Evolutionary conservation across 306 rosid genomes (phyloP).

Genomic region (Dicorynia guianensis): DNA sequence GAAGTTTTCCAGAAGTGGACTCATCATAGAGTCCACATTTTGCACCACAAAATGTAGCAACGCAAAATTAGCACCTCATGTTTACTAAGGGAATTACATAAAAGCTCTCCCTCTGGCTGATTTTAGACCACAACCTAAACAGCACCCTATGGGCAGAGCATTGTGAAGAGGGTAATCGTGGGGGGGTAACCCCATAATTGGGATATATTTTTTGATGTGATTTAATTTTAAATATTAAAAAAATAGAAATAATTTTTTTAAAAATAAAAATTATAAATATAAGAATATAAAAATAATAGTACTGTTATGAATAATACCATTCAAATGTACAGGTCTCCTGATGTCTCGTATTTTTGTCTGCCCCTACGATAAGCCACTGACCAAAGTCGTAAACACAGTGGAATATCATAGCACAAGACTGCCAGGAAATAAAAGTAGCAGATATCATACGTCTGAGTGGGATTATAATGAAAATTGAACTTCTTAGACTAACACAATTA

Average conservation of each 20-base stretch:
- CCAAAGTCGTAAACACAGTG: not conserved
- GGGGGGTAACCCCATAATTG: no score
- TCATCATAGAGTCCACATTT: not conserved
- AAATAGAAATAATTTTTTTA: no score
- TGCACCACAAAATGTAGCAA: not conserved
- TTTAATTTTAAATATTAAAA: no score
- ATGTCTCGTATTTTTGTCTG: not conserved
- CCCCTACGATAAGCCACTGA: not conserved
- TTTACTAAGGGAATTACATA: not conserved
- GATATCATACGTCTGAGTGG: not conserved
- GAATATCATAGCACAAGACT: not conserved
- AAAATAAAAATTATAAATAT: no score
- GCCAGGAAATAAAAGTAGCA: not conserved
- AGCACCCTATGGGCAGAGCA: not conserved
- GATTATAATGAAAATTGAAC: not conserved
- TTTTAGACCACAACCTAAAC: not conserved
- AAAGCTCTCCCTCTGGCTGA: not conserved
- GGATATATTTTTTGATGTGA: no score
- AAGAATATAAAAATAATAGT: no score
- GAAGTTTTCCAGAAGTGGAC: not conserved
- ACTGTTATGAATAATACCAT: not conserved
- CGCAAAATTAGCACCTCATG: not conserved
- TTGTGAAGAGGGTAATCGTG: no score
- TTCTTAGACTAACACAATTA: not conserved
- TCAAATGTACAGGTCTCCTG: not conserved